Conservation (phyloP, 495 filamentous ascomycete genomes). For the Recurvomyces mirabilis region DNA sequence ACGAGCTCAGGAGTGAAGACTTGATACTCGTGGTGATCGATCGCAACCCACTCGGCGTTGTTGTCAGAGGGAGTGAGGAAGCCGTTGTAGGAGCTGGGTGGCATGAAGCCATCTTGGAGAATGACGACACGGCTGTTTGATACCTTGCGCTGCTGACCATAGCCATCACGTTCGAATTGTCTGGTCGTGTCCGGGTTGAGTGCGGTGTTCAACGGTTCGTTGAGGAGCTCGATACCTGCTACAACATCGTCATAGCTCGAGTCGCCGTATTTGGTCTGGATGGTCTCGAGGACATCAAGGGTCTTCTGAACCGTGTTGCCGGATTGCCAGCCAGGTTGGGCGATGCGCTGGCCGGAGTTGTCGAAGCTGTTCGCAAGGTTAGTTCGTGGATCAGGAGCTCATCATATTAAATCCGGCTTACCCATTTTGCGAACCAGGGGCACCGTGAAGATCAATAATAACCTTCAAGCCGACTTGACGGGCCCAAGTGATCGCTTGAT, state of each 20-base stretch:
- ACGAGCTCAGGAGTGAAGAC: conserved; percentile 33
- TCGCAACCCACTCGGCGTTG: conserved; percentile 31
- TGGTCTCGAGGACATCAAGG: conserved; percentile 43
- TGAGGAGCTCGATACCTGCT: conserved; percentile 58
- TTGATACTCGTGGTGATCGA: conserved; percentile 43
- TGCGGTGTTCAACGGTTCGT: conserved; percentile 48
- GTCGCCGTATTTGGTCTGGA: conserved; percentile 47
- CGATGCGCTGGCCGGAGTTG: conserved; percentile 28
- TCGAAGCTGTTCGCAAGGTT: no score
- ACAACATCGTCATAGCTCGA: conserved; percentile 50
- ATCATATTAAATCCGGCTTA: no score
- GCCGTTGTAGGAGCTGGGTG: conserved; percentile 32
- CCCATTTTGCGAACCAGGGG: conserved; percentile 33
- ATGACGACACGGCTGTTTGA: conserved; percentile 48
- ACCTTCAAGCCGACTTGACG: conserved; percentile 34
- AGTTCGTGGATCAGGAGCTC: no score
- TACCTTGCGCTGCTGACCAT: conserved; percentile 39
- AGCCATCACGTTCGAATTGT: conserved; percentile 56
- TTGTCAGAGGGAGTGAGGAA: conserved; percentile 33
- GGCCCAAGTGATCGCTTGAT: conserved; percentile 38
- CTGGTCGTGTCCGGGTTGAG: conserved; percentile 42
- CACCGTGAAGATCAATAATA: conserved; percentile 42
- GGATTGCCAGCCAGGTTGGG: conserved; percentile 40
- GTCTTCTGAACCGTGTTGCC: conserved; percentile 47
- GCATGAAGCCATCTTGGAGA: conserved; percentile 58